These are phyloP conservation scores for Diaporthe citrichinensis DNA, from an alignment of 2,329 filamentous ascomycete genomes.

Conservation along the genomic window DNA sequence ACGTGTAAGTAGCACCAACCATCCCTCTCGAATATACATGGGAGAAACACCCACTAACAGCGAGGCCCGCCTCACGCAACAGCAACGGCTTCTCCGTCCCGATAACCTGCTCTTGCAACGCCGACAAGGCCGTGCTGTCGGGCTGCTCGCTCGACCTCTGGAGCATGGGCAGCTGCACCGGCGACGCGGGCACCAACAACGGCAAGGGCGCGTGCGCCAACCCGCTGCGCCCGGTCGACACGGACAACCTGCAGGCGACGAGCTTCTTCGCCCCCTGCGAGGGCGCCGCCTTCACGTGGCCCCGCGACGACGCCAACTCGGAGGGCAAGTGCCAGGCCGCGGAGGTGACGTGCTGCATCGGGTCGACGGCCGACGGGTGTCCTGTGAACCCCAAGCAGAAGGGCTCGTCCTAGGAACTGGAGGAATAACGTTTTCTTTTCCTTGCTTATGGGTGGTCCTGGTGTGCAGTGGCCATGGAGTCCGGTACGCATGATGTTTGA, in stretches of 20 bases:
- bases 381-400: slow-evolving; percentile 31
- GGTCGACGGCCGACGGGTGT: slow-evolving; percentile 31
- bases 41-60: not conserved
- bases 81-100: slow-evolving; percentile 41
- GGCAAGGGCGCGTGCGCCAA: slow-evolving; percentile 36
- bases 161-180: slow-evolving; percentile 15
- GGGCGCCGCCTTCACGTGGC: slow-evolving; percentile 40
- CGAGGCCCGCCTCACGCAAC: not conserved
- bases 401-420: not conserved
- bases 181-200: slow-evolving; percentile 14
- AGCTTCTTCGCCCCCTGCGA: slow-evolving; percentile 36
- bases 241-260: slow-evolving; percentile 12
- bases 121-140: slow-evolving; percentile 30
- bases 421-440: no score
- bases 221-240: slow-evolving; percentile 29
- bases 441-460: not conserved
- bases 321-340: slow-evolving; percentile 34
- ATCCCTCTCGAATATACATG: no score
- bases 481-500: not conserved
- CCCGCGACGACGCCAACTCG: slow-evolving; percentile 37
- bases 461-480: not conserved
- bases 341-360: slow-evolving; percentile 38
- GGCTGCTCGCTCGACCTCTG: slow-evolving; percentile 40
- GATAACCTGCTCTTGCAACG: slow-evolving; percentile 40
- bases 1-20: slow-evolving; percentile 30